These are phyloP conservation scores for Sugiyamaella smithiae DNA, from an alignment of 805 yeast genomes.

Conservation along the genomic window DNA sequence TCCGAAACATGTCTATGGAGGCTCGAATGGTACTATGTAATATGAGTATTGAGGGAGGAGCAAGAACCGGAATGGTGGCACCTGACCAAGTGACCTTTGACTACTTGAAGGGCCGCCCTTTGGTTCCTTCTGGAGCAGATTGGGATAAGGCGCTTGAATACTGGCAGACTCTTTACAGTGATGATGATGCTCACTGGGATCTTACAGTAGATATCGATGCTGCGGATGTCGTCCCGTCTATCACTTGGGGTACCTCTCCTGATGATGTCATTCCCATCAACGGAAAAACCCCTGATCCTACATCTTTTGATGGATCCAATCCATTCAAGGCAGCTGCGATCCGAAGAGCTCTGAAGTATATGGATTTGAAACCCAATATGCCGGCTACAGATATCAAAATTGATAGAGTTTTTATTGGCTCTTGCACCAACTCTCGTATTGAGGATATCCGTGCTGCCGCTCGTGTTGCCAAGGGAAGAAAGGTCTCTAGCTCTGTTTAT, in stretches of 20 bases:
- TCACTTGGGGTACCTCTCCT: slow-evolving; percentile 98
- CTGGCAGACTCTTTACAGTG: slow-evolving; percentile 86
- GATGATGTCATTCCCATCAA: slow-evolving; percentile 96
- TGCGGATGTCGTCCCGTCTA: slow-evolving; percentile 85
- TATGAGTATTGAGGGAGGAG: slow-evolving; percentile 98
- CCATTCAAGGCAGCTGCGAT: slow-evolving; percentile 76
- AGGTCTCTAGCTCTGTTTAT: slow-evolving; percentile 75
- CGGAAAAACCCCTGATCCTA: slow-evolving; percentile 85
- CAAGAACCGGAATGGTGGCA: slow-evolving; percentile 97
- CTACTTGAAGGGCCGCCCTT: slow-evolving; percentile 87
- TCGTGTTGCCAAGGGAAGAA: slow-evolving; percentile 80
- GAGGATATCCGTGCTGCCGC: slow-evolving; percentile 97
- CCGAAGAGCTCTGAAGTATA: slow-evolving; percentile 85
- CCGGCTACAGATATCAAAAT: slow-evolving; percentile 69
- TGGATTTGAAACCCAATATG: slow-evolving; percentile 82
- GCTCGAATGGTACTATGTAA: slow-evolving; percentile 99
- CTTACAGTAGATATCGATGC: slow-evolving; percentile 76
- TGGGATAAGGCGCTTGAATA: slow-evolving; percentile 91
- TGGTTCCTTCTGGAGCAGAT: slow-evolving; percentile 88
- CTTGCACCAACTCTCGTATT: slow-evolving; percentile 95
- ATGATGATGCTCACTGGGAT: slow-evolving; percentile 86
- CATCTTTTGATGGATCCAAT: slow-evolving; percentile 45
- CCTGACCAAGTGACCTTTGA: slow-evolving; percentile 88
- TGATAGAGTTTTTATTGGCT: slow-evolving; percentile 95
- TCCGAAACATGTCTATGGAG: slow-evolving; percentile 85